Percentiles rank a stretch among this genome's conserved stretches.
Evolutionary conservation across 352 stramenopile genomes (phyloP).

Genomic region (Phytophthora capsici): DNA sequence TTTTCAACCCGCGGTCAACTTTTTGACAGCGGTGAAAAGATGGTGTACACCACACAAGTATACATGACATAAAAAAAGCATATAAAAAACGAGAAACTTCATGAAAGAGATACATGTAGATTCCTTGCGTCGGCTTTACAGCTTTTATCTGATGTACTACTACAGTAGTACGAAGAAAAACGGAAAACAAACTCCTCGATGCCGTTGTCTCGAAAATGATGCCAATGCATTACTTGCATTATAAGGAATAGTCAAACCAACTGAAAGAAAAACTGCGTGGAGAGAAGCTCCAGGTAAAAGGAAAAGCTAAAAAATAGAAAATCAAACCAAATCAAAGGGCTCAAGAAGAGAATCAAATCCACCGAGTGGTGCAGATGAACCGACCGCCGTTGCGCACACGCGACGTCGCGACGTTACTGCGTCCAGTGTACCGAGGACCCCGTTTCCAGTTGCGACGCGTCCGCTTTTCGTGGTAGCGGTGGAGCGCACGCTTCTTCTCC

Average conservation of each 20-base stretch:
- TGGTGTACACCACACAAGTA: conserved; percentile 6
- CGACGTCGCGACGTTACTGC: conserved; percentile 80
- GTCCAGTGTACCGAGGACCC: conserved; percentile 78
- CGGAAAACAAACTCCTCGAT: not conserved
- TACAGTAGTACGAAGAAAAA: too few relatives aligned
- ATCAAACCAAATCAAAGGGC: conserved; percentile 42
- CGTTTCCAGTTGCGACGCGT: conserved; percentile 86
- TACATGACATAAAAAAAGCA: too few relatives aligned
- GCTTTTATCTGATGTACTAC: too few relatives aligned
- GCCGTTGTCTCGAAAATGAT: conserved; percentile 39
- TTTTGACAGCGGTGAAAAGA: not conserved
- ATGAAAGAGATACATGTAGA: not conserved
- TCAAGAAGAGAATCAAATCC: conserved; percentile 63
- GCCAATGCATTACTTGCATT: conserved; percentile 41
- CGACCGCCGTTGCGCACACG: conserved; percentile 83
- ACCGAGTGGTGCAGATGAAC: conserved; percentile 85
- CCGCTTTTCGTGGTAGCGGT: conserved; percentile 85
- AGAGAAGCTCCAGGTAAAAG: conserved; percentile 45
- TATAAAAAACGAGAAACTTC: too few relatives aligned
- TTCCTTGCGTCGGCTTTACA: too few relatives aligned
- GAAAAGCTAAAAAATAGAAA: conserved; percentile 26
- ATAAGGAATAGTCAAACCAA: conserved; percentile 33
- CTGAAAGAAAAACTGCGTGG: conserved; percentile 41
- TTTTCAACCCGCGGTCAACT: conserved; percentile 16
- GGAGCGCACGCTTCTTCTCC: conserved; percentile 82